phyloP scores from a whole-genome alignment of 2,329 filamentous ascomycete species.

The Pyrenophora seminiperda region DNA sequence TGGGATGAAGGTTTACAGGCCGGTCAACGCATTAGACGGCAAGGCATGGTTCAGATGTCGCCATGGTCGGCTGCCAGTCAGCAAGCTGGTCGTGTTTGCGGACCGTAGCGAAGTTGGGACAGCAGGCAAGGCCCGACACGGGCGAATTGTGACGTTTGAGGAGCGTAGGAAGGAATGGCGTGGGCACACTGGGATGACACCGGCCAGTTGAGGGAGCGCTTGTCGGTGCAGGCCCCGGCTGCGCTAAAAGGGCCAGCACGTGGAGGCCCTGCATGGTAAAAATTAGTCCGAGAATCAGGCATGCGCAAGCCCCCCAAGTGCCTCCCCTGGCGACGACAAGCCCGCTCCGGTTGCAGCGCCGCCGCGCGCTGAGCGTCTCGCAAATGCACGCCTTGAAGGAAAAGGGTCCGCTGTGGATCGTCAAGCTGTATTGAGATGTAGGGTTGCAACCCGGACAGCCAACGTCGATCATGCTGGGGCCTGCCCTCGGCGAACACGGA shows the following conservation, averaged over 20 bases:
- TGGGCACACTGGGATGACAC: slow-evolving; percentile 16
- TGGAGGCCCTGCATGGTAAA: slow-evolving; percentile 29
- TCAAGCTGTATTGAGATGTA: neutral
- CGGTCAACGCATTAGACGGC: slow-evolving; percentile 10
- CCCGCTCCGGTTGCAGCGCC: slow-evolving; percentile 12
- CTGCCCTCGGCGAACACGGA: neutral
- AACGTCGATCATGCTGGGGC: slow-evolving; percentile 21
- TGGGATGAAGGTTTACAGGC: slow-evolving; percentile 18
- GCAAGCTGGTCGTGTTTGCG: slow-evolving; percentile 16
- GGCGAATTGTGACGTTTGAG: slow-evolving; percentile 28
- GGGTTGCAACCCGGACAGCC: neutral
- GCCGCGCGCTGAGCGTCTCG: slow-evolving; percentile 5
- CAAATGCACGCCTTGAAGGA: slow-evolving; percentile 4
- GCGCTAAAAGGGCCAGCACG: slow-evolving; percentile 28
- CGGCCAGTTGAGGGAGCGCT: slow-evolving; percentile 6
- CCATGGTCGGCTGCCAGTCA: slow-evolving; percentile 16
- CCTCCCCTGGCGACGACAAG: neutral
- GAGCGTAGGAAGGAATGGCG: slow-evolving; percentile 24
- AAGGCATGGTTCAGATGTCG: slow-evolving; percentile 16
- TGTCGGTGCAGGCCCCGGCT: slow-evolving; percentile 9
- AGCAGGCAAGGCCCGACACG: slow-evolving; percentile 16
- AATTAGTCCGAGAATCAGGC: slow-evolving; percentile 14
- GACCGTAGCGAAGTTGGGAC: slow-evolving; percentile 24
- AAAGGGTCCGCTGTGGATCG: slow-evolving; percentile 11
- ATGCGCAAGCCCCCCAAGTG: neutral